Evolutionary conservation across 2,329 filamentous ascomycete genomes (phyloP).

Genomic region (Xylariaceae sp.): DNA sequence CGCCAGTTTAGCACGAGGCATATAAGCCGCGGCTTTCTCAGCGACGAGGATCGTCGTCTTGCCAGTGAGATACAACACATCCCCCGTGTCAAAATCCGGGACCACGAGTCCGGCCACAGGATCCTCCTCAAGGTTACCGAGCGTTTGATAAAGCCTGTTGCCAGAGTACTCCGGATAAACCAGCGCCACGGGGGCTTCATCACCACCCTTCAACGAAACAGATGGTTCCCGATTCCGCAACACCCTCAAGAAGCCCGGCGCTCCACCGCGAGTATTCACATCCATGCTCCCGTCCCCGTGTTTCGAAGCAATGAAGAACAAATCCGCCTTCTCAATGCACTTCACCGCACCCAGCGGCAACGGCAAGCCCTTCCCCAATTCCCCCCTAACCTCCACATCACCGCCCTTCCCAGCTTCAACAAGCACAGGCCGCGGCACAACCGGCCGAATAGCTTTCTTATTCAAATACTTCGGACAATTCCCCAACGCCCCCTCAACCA

Average conservation of each 20-base stretch:
- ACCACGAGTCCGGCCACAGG: constrained; percentile 68
- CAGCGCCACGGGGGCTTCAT: constrained; percentile 42
- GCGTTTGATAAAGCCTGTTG: constrained; percentile 78
- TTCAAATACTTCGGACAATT: constrained; percentile 91
- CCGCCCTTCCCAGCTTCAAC: constrained; percentile 28
- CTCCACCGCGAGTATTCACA: constrained; percentile 76
- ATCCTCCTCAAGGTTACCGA: constrained; percentile 71
- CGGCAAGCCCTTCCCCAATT: constrained; percentile 22
- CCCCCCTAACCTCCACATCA: too few relatives aligned
- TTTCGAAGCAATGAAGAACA: constrained; percentile 74
- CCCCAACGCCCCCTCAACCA: constrained; percentile 69
- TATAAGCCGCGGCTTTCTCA: constrained; percentile 55
- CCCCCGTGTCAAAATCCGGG: constrained; percentile 69
- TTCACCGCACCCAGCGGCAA: constrained; percentile 55
- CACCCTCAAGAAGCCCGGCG: constrained; percentile 70
- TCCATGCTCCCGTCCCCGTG: constrained; percentile 70
- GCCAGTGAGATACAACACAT: constrained; percentile 74
- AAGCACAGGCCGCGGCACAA: constrained; percentile 48
- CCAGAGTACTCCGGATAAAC: constrained; percentile 84
- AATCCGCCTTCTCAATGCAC: constrained; percentile 63
- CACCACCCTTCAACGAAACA: constrained; percentile 18
- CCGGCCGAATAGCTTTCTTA: constrained; percentile 60
- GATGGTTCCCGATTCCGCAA: constrained; percentile 50
- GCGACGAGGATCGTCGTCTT: constrained; percentile 64
- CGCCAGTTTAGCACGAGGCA: constrained; percentile 70